These are phyloP conservation scores for Salvia sclarea DNA, from an alignment of 305 asterid genomes.

Conservation along the genomic window DNA sequence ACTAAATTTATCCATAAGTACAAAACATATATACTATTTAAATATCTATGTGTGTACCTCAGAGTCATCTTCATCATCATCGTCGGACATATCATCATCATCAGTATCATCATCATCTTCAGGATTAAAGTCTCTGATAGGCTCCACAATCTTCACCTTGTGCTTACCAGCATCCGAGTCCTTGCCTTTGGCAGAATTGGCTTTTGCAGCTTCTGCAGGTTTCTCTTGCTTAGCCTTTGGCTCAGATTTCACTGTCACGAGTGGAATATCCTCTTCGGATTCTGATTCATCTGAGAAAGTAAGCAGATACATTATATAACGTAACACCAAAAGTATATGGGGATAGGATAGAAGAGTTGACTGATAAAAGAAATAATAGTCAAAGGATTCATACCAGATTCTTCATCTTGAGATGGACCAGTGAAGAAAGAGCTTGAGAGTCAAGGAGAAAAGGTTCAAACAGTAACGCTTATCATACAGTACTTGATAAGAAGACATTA, in stretches of 20 bases:
- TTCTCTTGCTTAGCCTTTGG: conserved; percentile 46
- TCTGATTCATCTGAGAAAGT: conserved; percentile 57
- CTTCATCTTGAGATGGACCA: conserved; percentile 37
- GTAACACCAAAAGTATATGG: background rate
- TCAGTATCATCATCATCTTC: conserved; percentile 47
- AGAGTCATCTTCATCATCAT: conserved; percentile 48
- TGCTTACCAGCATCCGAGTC: conserved; percentile 60
- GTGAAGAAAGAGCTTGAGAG: conserved; percentile 23
- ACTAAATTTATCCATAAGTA: background rate
- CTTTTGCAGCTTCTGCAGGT: conserved; percentile 49
- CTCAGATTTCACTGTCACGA: conserved; percentile 46
- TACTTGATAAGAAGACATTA: background rate
- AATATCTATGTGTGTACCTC: conserved; percentile 41
- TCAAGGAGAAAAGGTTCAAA: conserved; percentile 38
- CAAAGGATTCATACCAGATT: conserved; percentile 32
- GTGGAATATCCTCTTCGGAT: conserved; percentile 62
- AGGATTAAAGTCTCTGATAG: conserved; percentile 38
- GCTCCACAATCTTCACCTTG: conserved; percentile 71
- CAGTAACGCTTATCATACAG: background rate
- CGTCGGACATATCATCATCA: conserved; percentile 49
- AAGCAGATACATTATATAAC: background rate
- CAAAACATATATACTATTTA: background rate
- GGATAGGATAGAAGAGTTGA: background rate
- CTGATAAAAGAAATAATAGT: background rate
- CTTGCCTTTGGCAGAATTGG: conserved; percentile 44